Evolutionary conservation across 768 basidiomycete genomes (phyloP), one percentile per base, ranked within the genome.

Genomic region (Clavaria fumosa): DNA sequence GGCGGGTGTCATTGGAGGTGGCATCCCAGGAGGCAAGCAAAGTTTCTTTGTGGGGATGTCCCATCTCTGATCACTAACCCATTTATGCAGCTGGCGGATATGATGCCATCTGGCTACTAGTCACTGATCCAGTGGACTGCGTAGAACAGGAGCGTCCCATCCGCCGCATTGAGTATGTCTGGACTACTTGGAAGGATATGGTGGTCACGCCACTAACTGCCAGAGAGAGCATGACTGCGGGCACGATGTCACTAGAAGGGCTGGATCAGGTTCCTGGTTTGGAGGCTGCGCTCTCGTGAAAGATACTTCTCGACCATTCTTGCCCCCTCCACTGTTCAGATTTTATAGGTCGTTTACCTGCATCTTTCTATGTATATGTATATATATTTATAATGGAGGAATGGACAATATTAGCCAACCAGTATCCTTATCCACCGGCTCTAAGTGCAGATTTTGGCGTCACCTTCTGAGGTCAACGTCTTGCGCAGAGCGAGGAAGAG

Each of bases 11-110:
- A 67, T 97, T 26, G 89, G 86, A 15, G 91, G 90, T 18, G 93
- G 93, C 14, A 95, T 97, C 4, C 95, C 95, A 4, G 95, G 95
- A 28, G 91, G 91, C 90, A 50, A 47, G 80, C n/a, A n/a, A n/a
- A n/a, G 54, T 3, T 31, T 44, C 31, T 15, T 20, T 31, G 30
- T n/a, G 19, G 21, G 31, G n/a, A 20, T 26, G 3, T 9, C 35
- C 21, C 21, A 24, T 33, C 34, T 7, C 14, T 23, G 18, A 21
- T 20, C n/a, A 28, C 20, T 37, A 18, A 7, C 14, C 34, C 45
- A 5, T 31, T 7, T 23, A 27, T 37, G 19, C 31, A 96, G 95
- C 95, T 37, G 95, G 95, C 7, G 95, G 95, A 2, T 97, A 84
- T 55, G 95, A 99, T 52, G 95, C 95, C 5, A 72, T 97, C 41